Evolutionary conservation across 139 green algal species (phyloP).

Genomic region (Chlorella sorokiniana): DNA sequence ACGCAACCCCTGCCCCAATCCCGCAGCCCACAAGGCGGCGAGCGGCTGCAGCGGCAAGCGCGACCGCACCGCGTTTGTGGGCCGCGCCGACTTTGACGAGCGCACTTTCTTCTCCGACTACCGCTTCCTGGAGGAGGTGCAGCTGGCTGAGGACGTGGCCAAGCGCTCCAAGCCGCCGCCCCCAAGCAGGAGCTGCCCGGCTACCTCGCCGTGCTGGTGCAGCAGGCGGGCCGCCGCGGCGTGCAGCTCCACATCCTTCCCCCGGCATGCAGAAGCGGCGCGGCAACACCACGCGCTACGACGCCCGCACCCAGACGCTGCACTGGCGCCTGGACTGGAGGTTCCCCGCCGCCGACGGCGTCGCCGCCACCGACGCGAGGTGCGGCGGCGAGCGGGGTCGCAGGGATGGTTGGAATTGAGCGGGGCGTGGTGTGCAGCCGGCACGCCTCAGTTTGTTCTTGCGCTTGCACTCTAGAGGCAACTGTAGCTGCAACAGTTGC

Average conservation of each 20-base stretch:
- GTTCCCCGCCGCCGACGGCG: slow-evolving; percentile 22
- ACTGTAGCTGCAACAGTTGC: too few species aligned
- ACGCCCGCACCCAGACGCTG: slow-evolving; percentile 35
- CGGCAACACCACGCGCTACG: slow-evolving; percentile 47
- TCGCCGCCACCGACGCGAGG: not conserved
- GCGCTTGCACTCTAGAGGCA: too few species aligned
- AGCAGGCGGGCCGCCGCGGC: slow-evolving; percentile 39
- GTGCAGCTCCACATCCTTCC: slow-evolving; percentile 45
- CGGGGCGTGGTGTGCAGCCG: not conserved
- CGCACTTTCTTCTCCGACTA: slow-evolving; percentile 42
- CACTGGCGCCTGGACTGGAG: slow-evolving; percentile 48
- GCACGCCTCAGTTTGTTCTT: too few species aligned
- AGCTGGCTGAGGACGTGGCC: slow-evolving; percentile 43
- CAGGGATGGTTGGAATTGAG: not conserved
- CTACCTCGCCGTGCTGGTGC: slow-evolving; percentile 41
- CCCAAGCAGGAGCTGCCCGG: slow-evolving; percentile 41
- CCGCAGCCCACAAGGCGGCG: slow-evolving; percentile 47
- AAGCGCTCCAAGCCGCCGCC: slow-evolving; percentile 40
- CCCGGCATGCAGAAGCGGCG: slow-evolving; percentile 49
- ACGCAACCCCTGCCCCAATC: not conserved
- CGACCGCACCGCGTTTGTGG: slow-evolving; percentile 52
- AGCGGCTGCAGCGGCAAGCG: slow-evolving; percentile 47
- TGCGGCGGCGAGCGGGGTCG: not conserved
- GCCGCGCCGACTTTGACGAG: slow-evolving; percentile 34
- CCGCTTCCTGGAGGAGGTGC: slow-evolving; percentile 47